phyloP scores from a whole-genome alignment of 192 early-diverging fungal genomes.

The Dissophora globulifera region DNA sequence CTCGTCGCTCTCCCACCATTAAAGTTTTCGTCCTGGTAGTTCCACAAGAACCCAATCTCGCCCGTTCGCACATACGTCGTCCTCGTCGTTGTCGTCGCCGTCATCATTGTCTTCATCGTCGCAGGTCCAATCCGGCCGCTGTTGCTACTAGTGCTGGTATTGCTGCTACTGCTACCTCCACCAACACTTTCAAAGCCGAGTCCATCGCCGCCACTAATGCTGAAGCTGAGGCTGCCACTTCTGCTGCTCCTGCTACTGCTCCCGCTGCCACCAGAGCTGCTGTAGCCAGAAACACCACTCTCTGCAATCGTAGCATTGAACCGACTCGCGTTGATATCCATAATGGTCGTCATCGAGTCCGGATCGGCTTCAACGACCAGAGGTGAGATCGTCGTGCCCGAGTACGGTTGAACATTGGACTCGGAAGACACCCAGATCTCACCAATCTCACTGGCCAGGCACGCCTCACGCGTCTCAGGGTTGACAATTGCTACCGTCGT shows the following conservation, averaged over 20 bases:
- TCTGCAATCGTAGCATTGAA: conserved; percentile 9
- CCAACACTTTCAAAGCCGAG: conserved; percentile 48
- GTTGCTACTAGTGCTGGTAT: neutral
- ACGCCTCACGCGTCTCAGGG: conserved; percentile 70
- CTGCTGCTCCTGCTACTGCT: neutral
- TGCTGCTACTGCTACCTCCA: neutral
- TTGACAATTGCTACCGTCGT: conserved; percentile 87
- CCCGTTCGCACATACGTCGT: conserved; percentile 82
- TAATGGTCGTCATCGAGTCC: conserved; percentile 14
- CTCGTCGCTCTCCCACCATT: conserved; percentile 25
- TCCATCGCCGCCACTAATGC: neutral
- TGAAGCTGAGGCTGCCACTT: neutral
- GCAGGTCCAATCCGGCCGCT: conserved; percentile 2
- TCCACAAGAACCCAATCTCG: conserved; percentile 83
- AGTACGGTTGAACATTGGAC: conserved; percentile 57
- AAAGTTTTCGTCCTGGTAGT: conserved; percentile 49
- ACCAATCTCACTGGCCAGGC: conserved; percentile 73
- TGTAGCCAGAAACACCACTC: conserved; percentile 18
- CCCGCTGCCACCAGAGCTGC: conserved; percentile 38
- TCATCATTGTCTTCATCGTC: too few relatives aligned
- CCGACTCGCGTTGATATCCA: conserved; percentile 1
- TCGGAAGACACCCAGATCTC: conserved; percentile 87
- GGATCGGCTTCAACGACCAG: conserved; percentile 11
- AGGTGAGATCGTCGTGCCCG: conserved; percentile 24
- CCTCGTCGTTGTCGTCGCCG: too few relatives aligned